phyloP scores from a whole-genome alignment of 345 rosid genomes.

The Gossypium australe region DNA sequence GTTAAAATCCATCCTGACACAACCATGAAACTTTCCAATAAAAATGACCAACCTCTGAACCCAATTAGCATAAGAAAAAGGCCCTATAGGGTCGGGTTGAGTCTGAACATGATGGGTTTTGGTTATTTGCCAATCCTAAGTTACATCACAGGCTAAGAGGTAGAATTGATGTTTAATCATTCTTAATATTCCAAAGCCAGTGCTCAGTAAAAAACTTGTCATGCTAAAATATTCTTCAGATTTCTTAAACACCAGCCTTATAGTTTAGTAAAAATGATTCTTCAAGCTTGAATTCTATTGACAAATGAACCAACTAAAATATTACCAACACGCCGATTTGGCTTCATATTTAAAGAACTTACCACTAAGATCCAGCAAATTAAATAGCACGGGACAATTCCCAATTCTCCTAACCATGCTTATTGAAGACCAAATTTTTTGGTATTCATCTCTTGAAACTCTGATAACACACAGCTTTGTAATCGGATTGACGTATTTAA shows the following conservation, averaged over 20 bases:
- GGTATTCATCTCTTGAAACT: slow-evolving; percentile 65
- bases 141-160: neutral
- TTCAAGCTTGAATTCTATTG: neutral
- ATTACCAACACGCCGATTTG: neutral
- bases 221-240: neutral
- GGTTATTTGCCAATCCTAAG: neutral
- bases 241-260: neutral
- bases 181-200: neutral
- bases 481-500: slow-evolving; percentile 67
- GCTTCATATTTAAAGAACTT: slow-evolving; percentile 20
- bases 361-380: slow-evolving; percentile 70
- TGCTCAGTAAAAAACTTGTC: neutral
- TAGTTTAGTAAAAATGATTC: neutral
- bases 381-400: slow-evolving; percentile 57
- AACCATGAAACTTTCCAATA: neutral
- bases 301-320: neutral
- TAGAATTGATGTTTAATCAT: neutral
- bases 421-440: slow-evolving; percentile 70
- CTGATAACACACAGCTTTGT: slow-evolving; percentile 68
- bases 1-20: neutral
- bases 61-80: neutral
- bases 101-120: neutral
- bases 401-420: slow-evolving; percentile 63
- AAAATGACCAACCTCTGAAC: neutral
- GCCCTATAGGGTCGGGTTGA: neutral